Base-by-base conservation (phyloP, 2,329 filamentous ascomycete genomes). In the Sodiomyces alkalinus region DNA sequence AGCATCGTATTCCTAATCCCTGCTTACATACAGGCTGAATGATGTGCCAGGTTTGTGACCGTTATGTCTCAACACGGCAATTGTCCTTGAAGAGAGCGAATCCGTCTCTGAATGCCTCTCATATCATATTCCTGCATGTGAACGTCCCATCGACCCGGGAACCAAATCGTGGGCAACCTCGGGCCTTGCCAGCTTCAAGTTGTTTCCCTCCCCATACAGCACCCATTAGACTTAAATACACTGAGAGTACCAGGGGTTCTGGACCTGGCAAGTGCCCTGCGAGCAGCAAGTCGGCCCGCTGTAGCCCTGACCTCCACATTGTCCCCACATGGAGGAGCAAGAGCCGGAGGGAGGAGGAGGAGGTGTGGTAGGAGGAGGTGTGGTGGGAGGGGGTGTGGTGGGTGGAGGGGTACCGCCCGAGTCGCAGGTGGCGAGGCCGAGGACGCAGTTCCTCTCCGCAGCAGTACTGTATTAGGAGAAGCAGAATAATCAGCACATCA, bases 191-290 rank as follows among this genome's bases (percentile, higher is more conserved):
- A n/a, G n/a, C n/a, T n/a, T n/a, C n/a, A n/a, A n/a, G n/a, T n/a
- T n/a, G n/a, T n/a, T n/a, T n/a, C n/a, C n/a, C n/a, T n/a, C n/a
- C n/a, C n/a, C n/a, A n/a, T n/a, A n/a, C n/a, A n/a, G n/a, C n/a
- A n/a, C n/a, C n/a, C n/a, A n/a, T n/a, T n/a, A n/a, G n/a, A n/a
- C n/a, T 38, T 31, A 36, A n/a, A 31, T 18, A 25, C 32, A 39
- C 33, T 41, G 38, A 2, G 35, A 38, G 31, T 43, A 42, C 37
- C 32, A 44, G 21, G 36, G 19, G 32, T 41, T 43, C 4, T 17
- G 14, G 14, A 26, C 12, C 4, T 27, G 33, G 30, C 35, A 44
- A 11, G 35, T 40, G 16, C 35, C 33, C 4, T 33, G 35, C 11
- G 33, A 36, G 26, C 40, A 45, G 34, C 36, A 38, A 3, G 37